These are phyloP conservation scores for Trichoderma endophyticum DNA, from an alignment of 2,329 filamentous ascomycete genomes.

Conservation along the genomic window DNA sequence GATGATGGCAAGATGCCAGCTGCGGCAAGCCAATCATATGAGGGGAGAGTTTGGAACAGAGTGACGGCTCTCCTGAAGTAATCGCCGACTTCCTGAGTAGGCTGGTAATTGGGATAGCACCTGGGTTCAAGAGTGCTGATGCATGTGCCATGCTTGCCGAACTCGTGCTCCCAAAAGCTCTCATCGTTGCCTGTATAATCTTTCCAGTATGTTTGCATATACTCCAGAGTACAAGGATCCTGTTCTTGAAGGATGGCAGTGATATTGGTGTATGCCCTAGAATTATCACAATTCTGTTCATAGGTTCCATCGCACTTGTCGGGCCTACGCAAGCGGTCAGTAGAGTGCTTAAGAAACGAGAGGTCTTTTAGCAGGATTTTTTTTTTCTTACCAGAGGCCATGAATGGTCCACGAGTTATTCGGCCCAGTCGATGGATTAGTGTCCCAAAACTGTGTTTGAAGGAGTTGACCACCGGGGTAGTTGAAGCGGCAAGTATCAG, in stretches of 20 bases:
- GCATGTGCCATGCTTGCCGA: constrained; percentile 69
- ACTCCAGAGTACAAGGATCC: constrained; percentile 52
- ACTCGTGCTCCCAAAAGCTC: constrained; percentile 70
- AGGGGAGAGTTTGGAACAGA: constrained; percentile 63
- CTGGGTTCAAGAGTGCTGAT: constrained; percentile 63
- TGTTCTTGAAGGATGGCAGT: constrained; percentile 58
- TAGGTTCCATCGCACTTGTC: constrained; percentile 69
- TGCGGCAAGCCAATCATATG: constrained; percentile 58
- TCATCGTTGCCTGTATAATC: constrained; percentile 62
- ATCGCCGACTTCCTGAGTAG: constrained; percentile 63
- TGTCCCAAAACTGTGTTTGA: constrained; percentile 76
- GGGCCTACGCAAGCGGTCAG: constrained; percentile 30
- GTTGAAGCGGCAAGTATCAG: constrained; percentile 68
- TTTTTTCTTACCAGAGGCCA: constrained; percentile 58
- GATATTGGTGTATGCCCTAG: constrained; percentile 63
- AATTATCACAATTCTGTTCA: constrained; percentile 61
- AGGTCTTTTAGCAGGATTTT: not conserved
- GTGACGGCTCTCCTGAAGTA: constrained; percentile 65
- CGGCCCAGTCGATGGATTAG: constrained; percentile 60
- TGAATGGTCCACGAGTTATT: constrained; percentile 69
- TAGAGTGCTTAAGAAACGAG: not conserved
- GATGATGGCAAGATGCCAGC: constrained; percentile 57
- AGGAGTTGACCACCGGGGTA: constrained; percentile 66
- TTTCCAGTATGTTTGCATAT: constrained; percentile 72
- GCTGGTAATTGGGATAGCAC: constrained; percentile 61